Evolutionary conservation across 495 filamentous ascomycete genomes (phyloP), one percentile per base, ranked within the genome.

Genomic region (Podospora conica): DNA sequence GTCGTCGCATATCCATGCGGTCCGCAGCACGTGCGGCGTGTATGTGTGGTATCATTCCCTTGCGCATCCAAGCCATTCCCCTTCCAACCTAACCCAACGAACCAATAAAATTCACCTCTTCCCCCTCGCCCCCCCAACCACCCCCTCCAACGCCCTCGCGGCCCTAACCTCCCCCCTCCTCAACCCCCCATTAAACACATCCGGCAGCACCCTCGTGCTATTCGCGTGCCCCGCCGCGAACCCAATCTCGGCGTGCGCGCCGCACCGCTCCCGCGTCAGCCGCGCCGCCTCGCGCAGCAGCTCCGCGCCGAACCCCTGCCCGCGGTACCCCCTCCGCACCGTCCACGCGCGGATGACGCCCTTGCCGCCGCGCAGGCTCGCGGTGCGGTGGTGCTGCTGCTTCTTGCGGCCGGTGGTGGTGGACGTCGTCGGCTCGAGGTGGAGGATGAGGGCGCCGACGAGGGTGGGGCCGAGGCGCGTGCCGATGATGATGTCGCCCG

Each of bases 341-440:
- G 91, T 91, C 90, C 91, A 93, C 1, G 89, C 91, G 23, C 88
- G 80, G 57, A 94, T 87, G 20, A 90, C 75, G 4, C 80, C 83
- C 60, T 75, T 73, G 27, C 80, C 84, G 10, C 79, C 85, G 48
- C 68, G 71, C 21, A 73, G 69, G 67, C 73, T 59, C 24, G 73
- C 68, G 53, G 61, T 67, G 40, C 40, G 40, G 15, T 48, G 40
- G 40, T 48, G 40, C 31, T 74, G 67, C 27, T 71, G 73, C 58
- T 67, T 72, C 66, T 67, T 69, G 58, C 72, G 74, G 6, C 23
- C 55, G 1, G 31, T 55, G 10, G 21, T 28, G 2, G 58, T 18
- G 1, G 1, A 25, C 3, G 22, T n/a, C n/a, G 64, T 63, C 12
- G 77, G 76, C 68, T 80, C 76, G 22, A 82, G 73, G 10, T 77